Evolutionary conservation across 2,329 filamentous ascomycete genomes (phyloP), one percentile per base, ranked within the genome.

Genomic region (Hypoxylon sp.): DNA sequence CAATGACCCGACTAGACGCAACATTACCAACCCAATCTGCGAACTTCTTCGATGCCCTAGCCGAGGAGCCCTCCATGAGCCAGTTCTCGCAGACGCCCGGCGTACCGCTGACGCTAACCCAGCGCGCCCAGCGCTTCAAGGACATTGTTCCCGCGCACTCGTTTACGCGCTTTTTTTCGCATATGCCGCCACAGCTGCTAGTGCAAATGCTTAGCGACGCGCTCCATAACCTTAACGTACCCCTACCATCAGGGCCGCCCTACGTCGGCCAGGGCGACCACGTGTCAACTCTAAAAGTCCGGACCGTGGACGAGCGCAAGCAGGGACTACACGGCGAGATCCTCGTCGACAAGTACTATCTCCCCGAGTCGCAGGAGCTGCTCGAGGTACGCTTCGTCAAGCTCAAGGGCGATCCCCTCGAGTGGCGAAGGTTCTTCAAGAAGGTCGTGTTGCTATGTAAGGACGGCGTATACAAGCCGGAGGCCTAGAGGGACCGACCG

Each of bases 361-460:
- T 91, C 70, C 87, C 82, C 1, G 83, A 85, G 59, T 82, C 82
- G 8, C 82, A 81, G 72, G 91, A 92, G 67, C 80, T 95, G 32
- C 86, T 94, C 24, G 94, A 98, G 79, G 92, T 98, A 29, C 87
- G 93, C 56, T 98, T 99, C 78, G 88, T 97, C 72, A 99, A 99
- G 82, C 87, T 93, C 59, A 98, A 97, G 82, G 96, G 96, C 5
- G 96, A 99, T 82, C 96, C 96, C 4, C 82, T 99, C 54, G 95
- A 98, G 82, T 99, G 97, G 96, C 88, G 96, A 67, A 86, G 96
- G 35, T 93, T 99, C 78, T 99, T 99, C 85, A 99, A 99, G 82
- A 94, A 93, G 80, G 88, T 98, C n/a, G 93, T 93, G 31, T 85
- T 97, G 70, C 84, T 95, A 67, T 97, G 94, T 81, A 93, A 93